Evolutionary conservation across 805 yeast genomes (phyloP).

Genomic region (Candida boleticola): DNA sequence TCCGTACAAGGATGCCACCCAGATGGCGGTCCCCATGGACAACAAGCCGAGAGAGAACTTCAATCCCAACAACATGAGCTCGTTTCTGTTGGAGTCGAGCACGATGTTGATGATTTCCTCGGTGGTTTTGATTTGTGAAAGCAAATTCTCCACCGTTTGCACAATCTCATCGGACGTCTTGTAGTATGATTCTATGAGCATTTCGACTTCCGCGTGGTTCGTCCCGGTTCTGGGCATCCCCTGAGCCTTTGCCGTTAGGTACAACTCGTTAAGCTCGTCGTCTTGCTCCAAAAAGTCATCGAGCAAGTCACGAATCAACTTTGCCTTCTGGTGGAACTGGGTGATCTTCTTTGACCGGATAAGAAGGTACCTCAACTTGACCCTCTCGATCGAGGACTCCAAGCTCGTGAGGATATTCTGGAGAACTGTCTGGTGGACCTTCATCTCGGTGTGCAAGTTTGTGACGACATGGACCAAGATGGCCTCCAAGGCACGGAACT

Average conservation of each 20-base stretch:
- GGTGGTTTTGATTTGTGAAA: conserved; percentile 83
- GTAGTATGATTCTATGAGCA: conserved; percentile 86
- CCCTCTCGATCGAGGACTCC: conserved; percentile 79
- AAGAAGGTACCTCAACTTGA: conserved; percentile 71
- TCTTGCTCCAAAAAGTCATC: conserved; percentile 87
- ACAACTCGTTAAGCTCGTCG: conserved; percentile 79
- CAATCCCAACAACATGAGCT: conserved; percentile 83
- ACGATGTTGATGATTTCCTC: conserved; percentile 94
- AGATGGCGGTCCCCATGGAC: conserved; percentile 77
- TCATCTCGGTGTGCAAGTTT: conserved; percentile 82
- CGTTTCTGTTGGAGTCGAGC: conserved; percentile 90
- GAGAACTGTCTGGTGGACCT: conserved; percentile 74
- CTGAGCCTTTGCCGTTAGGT: conserved; percentile 59
- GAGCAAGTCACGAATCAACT: conserved; percentile 75
- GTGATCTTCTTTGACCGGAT: conserved; percentile 83
- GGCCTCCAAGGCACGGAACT: conserved; percentile 86
- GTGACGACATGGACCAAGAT: conserved; percentile 77
- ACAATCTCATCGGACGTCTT: conserved; percentile 92
- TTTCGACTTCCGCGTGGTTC: conserved; percentile 85
- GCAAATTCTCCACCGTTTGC: conserved; percentile 75
- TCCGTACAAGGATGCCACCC: conserved; percentile 85
- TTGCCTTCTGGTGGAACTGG: conserved; percentile 80
- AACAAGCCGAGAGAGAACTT: conserved; percentile 80
- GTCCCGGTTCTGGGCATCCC: conserved; percentile 48
- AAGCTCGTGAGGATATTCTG: conserved; percentile 71